These are phyloP conservation scores for Purpureocillium lavendulum DNA, from an alignment of 2,329 filamentous ascomycete species.

Conservation along the genomic window DNA sequence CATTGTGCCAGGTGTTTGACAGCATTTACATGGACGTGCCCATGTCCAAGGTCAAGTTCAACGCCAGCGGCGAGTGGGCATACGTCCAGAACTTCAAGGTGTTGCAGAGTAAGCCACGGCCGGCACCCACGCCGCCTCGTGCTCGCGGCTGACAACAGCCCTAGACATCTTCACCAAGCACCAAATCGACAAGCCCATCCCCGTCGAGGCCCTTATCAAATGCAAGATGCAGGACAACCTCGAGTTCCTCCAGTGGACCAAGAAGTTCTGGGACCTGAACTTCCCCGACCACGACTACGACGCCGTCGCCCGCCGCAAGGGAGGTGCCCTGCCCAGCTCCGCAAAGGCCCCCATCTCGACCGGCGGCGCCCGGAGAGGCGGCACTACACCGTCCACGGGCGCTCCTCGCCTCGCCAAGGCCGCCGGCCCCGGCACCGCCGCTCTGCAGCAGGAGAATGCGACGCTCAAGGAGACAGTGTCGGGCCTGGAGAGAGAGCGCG, in stretches of 20 bases:
- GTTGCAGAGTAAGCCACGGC: slow-evolving; percentile 68
- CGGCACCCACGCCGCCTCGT: neutral
- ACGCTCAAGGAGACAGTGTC: slow-evolving; percentile 92
- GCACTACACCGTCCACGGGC: slow-evolving; percentile 53
- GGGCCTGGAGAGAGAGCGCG: slow-evolving; percentile 88
- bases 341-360: slow-evolving; percentile 40
- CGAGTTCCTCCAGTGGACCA: slow-evolving; percentile 95
- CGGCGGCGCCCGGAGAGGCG: slow-evolving; percentile 45
- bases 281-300: slow-evolving; percentile 97
- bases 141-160: slow-evolving; percentile 5
- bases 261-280: slow-evolving; percentile 96
- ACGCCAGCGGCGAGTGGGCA: slow-evolving; percentile 92
- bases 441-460: slow-evolving; percentile 75
- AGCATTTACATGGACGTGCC: slow-evolving; percentile 94
- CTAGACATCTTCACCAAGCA: slow-evolving; percentile 78
- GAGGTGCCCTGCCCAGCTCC: slow-evolving; percentile 49
- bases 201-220: slow-evolving; percentile 82
- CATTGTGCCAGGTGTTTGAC: slow-evolving; percentile 95
- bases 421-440: slow-evolving; percentile 55
- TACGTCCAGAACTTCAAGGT: slow-evolving; percentile 99
- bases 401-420: slow-evolving; percentile 35
- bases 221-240: slow-evolving; percentile 99
- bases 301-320: slow-evolving; percentile 77
- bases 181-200: slow-evolving; percentile 80
- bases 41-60: slow-evolving; percentile 96